Evolutionary conservation across 1,139 yeast genomes (phyloP).

Genomic region (Taphrina deformans): DNA sequence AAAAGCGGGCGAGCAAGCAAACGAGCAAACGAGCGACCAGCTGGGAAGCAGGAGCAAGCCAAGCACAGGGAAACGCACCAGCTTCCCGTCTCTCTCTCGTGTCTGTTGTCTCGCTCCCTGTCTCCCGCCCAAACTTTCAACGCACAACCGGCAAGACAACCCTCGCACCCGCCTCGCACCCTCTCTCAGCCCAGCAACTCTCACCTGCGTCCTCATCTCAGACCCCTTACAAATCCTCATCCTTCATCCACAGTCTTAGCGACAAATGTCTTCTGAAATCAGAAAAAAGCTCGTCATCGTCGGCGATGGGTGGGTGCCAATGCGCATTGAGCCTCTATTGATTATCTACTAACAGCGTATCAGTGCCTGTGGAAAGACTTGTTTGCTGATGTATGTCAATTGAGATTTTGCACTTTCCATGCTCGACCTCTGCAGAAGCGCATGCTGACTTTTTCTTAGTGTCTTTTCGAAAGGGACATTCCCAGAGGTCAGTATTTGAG

Average conservation of each 20-base stretch:
- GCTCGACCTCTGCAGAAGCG: not conserved
- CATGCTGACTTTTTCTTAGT: slow-evolving; percentile 79
- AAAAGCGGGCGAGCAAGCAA: not conserved
- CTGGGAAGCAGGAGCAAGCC: no score
- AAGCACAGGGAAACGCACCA: no score
- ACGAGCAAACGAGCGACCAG: not conserved
- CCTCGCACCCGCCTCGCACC: slow-evolving; percentile 2
- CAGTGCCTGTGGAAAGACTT: slow-evolving; percentile 90
- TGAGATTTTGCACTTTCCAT: not conserved
- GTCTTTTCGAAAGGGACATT: slow-evolving; percentile 55
- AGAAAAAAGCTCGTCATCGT: slow-evolving; percentile 72
- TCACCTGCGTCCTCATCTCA: not conserved
- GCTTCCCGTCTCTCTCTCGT: not conserved
- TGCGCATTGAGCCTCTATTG: not conserved
- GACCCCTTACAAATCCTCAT: not conserved
- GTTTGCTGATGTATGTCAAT: slow-evolving; percentile 54
- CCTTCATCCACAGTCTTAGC: not conserved
- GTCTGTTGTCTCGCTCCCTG: not conserved
- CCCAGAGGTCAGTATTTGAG: slow-evolving; percentile 31
- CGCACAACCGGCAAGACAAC: slow-evolving; percentile 6
- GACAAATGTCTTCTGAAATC: slow-evolving; percentile 34
- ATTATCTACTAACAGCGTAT: not conserved
- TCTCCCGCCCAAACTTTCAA: slow-evolving; percentile 6
- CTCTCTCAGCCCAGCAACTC: not conserved
- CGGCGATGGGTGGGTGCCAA: slow-evolving; percentile 62